Evolutionary conservation across 352 stramenopile genomes (phyloP).

Genomic region (Globisporangium apiculatum): DNA sequence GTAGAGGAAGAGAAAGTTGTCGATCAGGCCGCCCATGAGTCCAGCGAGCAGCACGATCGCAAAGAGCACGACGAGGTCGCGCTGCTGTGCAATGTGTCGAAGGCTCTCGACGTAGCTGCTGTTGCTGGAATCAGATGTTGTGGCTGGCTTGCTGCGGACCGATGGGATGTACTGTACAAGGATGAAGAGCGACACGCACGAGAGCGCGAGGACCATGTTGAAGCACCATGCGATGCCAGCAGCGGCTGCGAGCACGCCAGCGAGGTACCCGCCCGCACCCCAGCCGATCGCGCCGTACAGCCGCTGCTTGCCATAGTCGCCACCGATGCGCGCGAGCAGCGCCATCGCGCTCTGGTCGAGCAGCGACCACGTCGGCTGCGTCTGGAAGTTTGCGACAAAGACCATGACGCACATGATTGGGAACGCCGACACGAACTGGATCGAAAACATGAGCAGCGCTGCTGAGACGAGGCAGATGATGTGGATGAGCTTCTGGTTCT

Average conservation of each 20-base stretch:
- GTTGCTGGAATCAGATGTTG: too few relatives aligned
- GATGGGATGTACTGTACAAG: conserved; percentile 40
- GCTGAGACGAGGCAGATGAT: conserved; percentile 52
- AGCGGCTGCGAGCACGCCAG: conserved; percentile 46
- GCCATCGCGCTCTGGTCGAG: conserved; percentile 63
- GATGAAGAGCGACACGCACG: conserved; percentile 46
- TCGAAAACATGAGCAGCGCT: conserved; percentile 56
- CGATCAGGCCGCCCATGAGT: conserved; percentile 49
- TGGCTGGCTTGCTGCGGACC: too few relatives aligned
- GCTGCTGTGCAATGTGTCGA: conserved; percentile 34
- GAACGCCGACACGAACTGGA: conserved; percentile 62
- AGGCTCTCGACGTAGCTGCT: conserved; percentile 35
- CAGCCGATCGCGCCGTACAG: conserved; percentile 68
- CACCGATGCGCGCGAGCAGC: conserved; percentile 48
- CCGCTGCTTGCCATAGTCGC: conserved; percentile 73
- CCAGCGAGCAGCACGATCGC: conserved; percentile 59
- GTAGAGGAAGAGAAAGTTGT: conserved; percentile 68
- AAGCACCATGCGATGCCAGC: conserved; percentile 76
- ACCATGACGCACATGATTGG: conserved; percentile 64
- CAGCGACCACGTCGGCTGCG: conserved; percentile 52
- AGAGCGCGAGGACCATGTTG: conserved; percentile 63
- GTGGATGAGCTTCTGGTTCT: conserved; percentile 62
- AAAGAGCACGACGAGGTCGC: conserved; percentile 58
- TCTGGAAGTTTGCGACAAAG: conserved; percentile 72
- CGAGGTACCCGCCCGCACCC: conserved; percentile 54